phyloP scores from a whole-genome alignment of 2,329 filamentous ascomycete genomes.

The Microsporum audouinii region DNA sequence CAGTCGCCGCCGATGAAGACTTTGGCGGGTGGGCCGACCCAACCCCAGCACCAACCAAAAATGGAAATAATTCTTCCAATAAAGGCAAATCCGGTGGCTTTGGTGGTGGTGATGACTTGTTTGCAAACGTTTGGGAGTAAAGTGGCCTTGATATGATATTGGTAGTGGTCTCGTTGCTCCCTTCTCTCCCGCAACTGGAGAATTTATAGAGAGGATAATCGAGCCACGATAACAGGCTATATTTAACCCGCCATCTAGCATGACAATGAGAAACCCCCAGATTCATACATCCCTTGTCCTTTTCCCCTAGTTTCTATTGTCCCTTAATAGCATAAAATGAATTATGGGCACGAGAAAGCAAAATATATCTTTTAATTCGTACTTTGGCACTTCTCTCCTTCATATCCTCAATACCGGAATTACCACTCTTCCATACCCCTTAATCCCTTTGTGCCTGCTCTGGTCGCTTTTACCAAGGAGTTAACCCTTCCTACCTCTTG shows the following conservation, averaged over 20 bases:
- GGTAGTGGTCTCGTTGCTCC: not conserved
- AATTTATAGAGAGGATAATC: not conserved
- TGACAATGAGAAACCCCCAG: not conserved
- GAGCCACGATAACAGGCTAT: not conserved
- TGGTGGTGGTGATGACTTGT: conserved; percentile 65
- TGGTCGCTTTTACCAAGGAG: not conserved
- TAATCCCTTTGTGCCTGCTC: not conserved
- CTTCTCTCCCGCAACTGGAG: not conserved
- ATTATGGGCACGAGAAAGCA: not conserved
- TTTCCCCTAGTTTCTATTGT: not conserved
- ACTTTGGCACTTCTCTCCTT: not conserved
- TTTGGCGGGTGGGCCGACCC: conserved; percentile 90
- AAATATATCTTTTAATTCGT: not conserved
- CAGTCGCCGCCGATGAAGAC: conserved; percentile 80
- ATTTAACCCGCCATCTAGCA: not conserved
- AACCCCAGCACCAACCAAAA: conserved; percentile 43
- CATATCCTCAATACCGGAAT: too few relatives aligned
- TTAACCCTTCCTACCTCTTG: not conserved
- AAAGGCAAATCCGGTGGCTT: conserved; percentile 51
- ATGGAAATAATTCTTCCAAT: conserved; percentile 19
- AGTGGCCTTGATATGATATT: not conserved
- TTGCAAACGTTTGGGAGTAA: conserved; percentile 82
- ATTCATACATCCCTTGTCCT: not conserved
- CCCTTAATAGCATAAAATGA: not conserved
- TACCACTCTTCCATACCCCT: not conserved